Base-by-base conservation (phyloP, 257 asterid genomes). In the Nemophila menziesii region DNA sequence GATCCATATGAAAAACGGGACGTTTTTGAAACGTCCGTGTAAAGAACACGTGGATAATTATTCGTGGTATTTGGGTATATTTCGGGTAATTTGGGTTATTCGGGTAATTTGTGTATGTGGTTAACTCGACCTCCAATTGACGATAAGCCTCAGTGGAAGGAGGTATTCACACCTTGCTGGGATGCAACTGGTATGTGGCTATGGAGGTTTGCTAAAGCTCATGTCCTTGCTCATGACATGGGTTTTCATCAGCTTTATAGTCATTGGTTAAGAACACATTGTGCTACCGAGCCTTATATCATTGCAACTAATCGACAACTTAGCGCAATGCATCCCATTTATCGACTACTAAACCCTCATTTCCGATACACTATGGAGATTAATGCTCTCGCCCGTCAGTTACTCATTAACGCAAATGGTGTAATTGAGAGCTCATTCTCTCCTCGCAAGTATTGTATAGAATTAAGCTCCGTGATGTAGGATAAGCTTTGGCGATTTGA, bases 171-270 rank as follows among this genome's bases (percentile, higher is more conserved):
- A 20, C 72, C 57, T 4, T 5, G 44, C 42, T 62, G 78, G 74
- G 52, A 73, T 15, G 60, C 86, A 33, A 73, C 83, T 16, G 62
- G 68, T 39, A 12, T 58, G 33, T 80, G 92, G 83, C 36, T 80
- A 9, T 80, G 92, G 86, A 60, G 65, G 49, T 39, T 76, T 6
- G 92, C 92, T 22, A 73, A 76, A 52, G 54, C 78, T 46, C 86
- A 80, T 22, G 76, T 63, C 20, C 72, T 70, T 6, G 74, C 86
- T 20, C 83, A 76, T 44, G 92, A 80, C 52, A 57, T 86, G 0
- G 78, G 78, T 15, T 51, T 21, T 66, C 92, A 80, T 57, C 76
- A 80, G 50, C 44, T 80, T 15, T 54, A 70, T 43, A 29, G 36
- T 29, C 36, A 29, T 5, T 29, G 36, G 36, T 29, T 52, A 18